These are phyloP conservation scores for Calendula officinalis DNA, from an alignment of 129 eudicot genomes.

Conservation along the genomic window DNA sequence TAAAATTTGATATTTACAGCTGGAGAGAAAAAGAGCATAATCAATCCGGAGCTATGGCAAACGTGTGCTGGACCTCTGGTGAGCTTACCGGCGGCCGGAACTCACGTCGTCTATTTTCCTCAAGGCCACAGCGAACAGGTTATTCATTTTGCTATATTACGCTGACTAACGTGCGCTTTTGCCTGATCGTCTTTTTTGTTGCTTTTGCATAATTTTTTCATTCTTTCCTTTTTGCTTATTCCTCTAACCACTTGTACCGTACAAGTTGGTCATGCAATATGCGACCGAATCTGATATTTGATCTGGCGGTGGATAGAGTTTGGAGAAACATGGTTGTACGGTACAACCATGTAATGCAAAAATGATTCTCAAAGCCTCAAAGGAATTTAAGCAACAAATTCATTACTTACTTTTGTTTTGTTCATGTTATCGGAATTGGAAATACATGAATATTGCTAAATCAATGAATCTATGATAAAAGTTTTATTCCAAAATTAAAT, in stretches of 20 bases:
- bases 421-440: neutral
- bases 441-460: too few species aligned
- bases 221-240: neutral
- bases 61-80: slow-evolving; percentile 94
- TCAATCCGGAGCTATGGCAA: slow-evolving; percentile 86
- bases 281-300: slow-evolving; percentile 3
- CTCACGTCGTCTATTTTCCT: slow-evolving; percentile 89
- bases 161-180: slow-evolving; percentile 37
- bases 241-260: neutral
- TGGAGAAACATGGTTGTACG: neutral
- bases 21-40: slow-evolving; percentile 66
- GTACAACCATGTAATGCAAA: slow-evolving; percentile 7
- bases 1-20: neutral
- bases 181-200: slow-evolving; percentile 14
- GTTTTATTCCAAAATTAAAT: neutral
- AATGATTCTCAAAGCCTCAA: neutral
- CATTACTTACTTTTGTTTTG: neutral
- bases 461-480: too few species aligned
- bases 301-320: slow-evolving; percentile 15
- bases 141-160: neutral
- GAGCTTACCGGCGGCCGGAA: slow-evolving; percentile 87
- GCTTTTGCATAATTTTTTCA: neutral
- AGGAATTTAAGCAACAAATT: too few species aligned
- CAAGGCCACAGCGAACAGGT: slow-evolving; percentile 99
- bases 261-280: slow-evolving; percentile 19